Evolutionary conservation across 192 early-diverging fungal genomes (phyloP).

Genomic region (Podila horticola): DNA sequence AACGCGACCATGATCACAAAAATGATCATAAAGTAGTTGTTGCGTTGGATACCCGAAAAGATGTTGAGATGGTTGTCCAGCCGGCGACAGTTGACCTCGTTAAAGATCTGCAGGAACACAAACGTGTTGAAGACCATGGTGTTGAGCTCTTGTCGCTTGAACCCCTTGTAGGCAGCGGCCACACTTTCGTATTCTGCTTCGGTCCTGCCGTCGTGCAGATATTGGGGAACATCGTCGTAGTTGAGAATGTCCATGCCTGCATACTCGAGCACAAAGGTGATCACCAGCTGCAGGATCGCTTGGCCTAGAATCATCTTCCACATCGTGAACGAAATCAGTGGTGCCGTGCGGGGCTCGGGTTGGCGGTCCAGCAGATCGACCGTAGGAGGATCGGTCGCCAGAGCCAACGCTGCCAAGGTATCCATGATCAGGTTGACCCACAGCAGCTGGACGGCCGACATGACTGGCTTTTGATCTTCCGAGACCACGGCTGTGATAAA

Average conservation of each 20-base stretch:
- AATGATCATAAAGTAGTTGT: constrained; percentile 86
- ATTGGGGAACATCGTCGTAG: constrained; percentile 43
- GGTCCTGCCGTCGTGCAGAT: constrained; percentile 9
- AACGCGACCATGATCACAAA: constrained; percentile 76
- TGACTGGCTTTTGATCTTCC: constrained; percentile 76
- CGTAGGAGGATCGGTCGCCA: constrained; percentile 95
- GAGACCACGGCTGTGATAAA: constrained; percentile 80
- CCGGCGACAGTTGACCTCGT: constrained; percentile 78
- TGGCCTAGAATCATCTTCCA: constrained; percentile 97
- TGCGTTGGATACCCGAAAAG: constrained; percentile 80
- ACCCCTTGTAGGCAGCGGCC: constrained; percentile 11
- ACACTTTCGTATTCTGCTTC: neutral
- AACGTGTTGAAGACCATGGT: constrained; percentile 95
- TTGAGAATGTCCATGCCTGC: constrained; percentile 66
- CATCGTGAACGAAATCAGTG: constrained; percentile 91
- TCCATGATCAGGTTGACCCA: constrained; percentile 99
- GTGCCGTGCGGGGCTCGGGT: constrained; percentile 83
- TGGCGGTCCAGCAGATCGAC: constrained; percentile 85
- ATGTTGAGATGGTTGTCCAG: constrained; percentile 86
- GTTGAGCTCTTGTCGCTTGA: constrained; percentile 57
- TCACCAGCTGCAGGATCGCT: constrained; percentile 86
- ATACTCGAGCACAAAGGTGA: constrained; percentile 83
- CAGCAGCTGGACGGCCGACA: constrained; percentile 95
- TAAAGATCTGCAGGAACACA: constrained; percentile 90
- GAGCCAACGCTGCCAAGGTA: constrained; percentile 95